Percentiles rank a stretch among this genome's conserved stretches.
These are phyloP conservation scores for Hypoxylon perforatum DNA, from an alignment of 495 filamentous ascomycete genomes.

Conservation along the genomic window DNA sequence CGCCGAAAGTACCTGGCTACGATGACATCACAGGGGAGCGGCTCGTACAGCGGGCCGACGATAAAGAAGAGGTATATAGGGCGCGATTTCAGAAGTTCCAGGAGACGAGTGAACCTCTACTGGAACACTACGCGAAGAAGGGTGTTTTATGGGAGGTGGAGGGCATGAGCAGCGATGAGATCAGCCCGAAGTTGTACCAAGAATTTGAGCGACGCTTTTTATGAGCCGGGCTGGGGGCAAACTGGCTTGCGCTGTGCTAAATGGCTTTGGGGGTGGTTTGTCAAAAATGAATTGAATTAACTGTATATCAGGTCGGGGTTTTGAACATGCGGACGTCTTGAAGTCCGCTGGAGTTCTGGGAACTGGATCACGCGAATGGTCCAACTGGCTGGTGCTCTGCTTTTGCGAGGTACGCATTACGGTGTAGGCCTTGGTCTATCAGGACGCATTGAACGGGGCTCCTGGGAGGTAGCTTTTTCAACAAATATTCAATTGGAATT, in stretches of 20 bases:
- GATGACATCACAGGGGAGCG: conserved; percentile 94
- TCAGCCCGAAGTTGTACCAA: conserved; percentile 81
- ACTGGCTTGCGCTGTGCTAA: background rate
- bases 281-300: conserved; percentile 7
- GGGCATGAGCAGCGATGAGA: conserved; percentile 92
- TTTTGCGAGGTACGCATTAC: conserved; percentile 11
- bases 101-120: conserved; percentile 82
- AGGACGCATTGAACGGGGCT: conserved; percentile 8
- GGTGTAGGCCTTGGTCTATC: conserved; percentile 18
- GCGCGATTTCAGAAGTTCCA: conserved; percentile 82
- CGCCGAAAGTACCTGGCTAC: conserved; percentile 79
- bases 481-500: conserved; percentile 3
- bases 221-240: conserved; percentile 24
- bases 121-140: conserved; percentile 88
- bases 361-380: conserved; percentile 9
- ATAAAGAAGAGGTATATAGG: conserved; percentile 86
- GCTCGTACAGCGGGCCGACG: conserved; percentile 83
- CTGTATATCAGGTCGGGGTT: conserved; percentile 25
- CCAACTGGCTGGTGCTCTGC: conserved; percentile 5
- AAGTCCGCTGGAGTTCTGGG: conserved; percentile 28
- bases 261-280: background rate
- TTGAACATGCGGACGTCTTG: conserved; percentile 2
- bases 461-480: conserved; percentile 19
- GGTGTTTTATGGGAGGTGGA: conserved; percentile 90
- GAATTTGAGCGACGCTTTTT: conserved; percentile 83